Percentiles rank a stretch among this genome's conserved stretches.
Conservation (phyloP, 495 filamentous ascomycete species). For the Penicillium silybi region DNA sequence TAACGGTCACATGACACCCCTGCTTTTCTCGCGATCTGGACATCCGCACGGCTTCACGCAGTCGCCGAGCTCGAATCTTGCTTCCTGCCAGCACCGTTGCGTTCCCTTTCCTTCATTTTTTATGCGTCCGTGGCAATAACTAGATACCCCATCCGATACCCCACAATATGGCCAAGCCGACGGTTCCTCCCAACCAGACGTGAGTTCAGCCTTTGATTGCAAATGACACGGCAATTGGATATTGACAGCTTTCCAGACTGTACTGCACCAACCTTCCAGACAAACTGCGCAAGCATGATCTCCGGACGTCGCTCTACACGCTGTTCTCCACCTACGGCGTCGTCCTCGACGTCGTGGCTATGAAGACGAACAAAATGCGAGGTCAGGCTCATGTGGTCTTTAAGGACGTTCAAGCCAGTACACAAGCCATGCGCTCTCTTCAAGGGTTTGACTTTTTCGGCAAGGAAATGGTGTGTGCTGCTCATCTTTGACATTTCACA, state of each 20-base stretch:
- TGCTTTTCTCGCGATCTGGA: conserved; percentile 15
- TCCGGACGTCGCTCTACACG: conserved; percentile 81
- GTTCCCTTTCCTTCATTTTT: neutral
- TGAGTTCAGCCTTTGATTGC: conserved; percentile 37
- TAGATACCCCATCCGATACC: neutral
- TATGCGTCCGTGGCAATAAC: neutral
- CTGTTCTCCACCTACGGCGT: conserved; percentile 92
- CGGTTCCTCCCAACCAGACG: conserved; percentile 66
- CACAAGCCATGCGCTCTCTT: conserved; percentile 82
- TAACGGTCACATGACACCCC: conserved; percentile 14
- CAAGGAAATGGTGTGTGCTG: conserved; percentile 68
- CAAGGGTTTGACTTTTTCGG: conserved; percentile 88
- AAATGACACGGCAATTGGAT: conserved; percentile 7
- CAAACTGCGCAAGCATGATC: conserved; percentile 80
- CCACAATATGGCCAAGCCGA: conserved; percentile 38
- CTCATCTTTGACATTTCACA: neutral
- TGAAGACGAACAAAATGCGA: conserved; percentile 86
- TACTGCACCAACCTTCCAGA: conserved; percentile 83
- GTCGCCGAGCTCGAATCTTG: conserved; percentile 9
- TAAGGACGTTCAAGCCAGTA: conserved; percentile 78
- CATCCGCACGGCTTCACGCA: conserved; percentile 2
- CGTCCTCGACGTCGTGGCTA: conserved; percentile 87
- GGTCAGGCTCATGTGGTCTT: conserved; percentile 94
- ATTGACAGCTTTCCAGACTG: conserved; percentile 53
- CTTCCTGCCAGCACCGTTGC: neutral